Conservation (phyloP, 352 stramenopile species). For the Globisporangium cederbergense region DNA sequence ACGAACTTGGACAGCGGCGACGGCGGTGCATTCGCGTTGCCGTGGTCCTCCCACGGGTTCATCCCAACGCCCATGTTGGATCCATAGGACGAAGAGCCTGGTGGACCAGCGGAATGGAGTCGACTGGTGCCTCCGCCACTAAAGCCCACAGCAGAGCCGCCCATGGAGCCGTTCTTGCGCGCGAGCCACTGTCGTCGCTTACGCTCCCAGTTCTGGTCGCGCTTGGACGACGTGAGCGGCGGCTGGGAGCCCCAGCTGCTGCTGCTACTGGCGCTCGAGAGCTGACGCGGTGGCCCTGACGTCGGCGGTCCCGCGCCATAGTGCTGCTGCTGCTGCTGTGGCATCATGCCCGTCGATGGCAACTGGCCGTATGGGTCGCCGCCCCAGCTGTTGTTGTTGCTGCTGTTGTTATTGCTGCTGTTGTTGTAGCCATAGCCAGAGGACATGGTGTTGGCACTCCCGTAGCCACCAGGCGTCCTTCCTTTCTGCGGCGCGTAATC, state of each 20-base stretch:
- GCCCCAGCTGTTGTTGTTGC: conserved; percentile 17
- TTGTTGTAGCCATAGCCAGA: conserved; percentile 6
- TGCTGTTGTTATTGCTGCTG: conserved; percentile 18
- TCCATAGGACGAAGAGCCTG: conserved; percentile 4
- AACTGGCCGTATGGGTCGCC: conserved; percentile 13
- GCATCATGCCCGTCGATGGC: background rate
- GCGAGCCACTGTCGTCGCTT: conserved; percentile 69
- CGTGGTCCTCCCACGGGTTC: conserved; percentile 12
- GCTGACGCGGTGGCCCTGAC: background rate
- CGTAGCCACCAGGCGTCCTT: background rate
- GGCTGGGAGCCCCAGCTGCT: conserved; percentile 38
- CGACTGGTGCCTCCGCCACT: background rate
- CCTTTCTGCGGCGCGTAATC: conserved; percentile 10
- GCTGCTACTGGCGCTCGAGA: conserved; percentile 8
- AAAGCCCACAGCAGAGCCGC: background rate
- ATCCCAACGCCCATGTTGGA: background rate
- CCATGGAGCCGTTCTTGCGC: conserved; percentile 35
- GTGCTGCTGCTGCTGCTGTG: background rate
- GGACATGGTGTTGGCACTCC: background rate
- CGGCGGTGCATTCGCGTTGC: conserved; percentile 25
- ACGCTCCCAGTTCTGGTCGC: conserved; percentile 81
- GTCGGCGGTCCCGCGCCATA: background rate
- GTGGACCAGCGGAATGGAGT: conserved; percentile 6
- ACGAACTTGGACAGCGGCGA: conserved; percentile 77
- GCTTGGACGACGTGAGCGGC: conserved; percentile 70